These are phyloP conservation scores for Nicotiana rustica DNA, from an alignment of 305 asterid species.

Conservation along the genomic window DNA sequence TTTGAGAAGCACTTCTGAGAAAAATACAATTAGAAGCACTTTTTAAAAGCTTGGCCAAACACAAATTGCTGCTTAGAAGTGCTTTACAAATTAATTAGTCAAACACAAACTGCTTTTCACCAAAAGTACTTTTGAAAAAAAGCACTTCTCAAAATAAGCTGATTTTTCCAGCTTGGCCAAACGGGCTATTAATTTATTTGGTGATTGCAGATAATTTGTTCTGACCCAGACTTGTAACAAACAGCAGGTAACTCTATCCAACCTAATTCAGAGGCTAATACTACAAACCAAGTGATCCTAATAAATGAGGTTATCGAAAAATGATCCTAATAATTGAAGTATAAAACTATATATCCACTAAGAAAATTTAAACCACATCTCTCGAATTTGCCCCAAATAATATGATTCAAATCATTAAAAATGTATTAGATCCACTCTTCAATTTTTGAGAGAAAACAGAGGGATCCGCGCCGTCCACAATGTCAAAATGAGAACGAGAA, in stretches of 20 bases:
- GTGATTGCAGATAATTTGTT: neutral
- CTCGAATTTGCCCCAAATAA: neutral
- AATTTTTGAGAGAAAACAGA: neutral
- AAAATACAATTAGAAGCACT: too few relatives aligned
- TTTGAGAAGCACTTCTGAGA: too few relatives aligned
- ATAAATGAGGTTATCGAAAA: neutral
- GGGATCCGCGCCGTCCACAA: neutral
- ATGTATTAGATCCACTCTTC: conserved; percentile 10
- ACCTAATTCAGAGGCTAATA: neutral
- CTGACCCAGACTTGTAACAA: neutral
- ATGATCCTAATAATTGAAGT: neutral
- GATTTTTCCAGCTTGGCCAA: too few relatives aligned
- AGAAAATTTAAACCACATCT: neutral
- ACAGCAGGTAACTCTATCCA: neutral
- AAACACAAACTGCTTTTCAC: too few relatives aligned
- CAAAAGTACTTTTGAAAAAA: too few relatives aligned
- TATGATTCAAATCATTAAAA: neutral
- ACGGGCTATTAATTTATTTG: neutral
- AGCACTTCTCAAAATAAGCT: too few relatives aligned
- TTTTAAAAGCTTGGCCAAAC: too few relatives aligned
- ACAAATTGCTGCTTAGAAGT: too few relatives aligned
- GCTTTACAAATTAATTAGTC: too few relatives aligned
- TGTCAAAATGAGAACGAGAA: conserved; percentile 34
- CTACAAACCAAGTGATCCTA: neutral
- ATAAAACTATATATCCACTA: neutral